These are phyloP conservation scores for Durotheca rogersii DNA, from an alignment of 495 filamentous ascomycete genomes.

Conservation along the genomic window DNA sequence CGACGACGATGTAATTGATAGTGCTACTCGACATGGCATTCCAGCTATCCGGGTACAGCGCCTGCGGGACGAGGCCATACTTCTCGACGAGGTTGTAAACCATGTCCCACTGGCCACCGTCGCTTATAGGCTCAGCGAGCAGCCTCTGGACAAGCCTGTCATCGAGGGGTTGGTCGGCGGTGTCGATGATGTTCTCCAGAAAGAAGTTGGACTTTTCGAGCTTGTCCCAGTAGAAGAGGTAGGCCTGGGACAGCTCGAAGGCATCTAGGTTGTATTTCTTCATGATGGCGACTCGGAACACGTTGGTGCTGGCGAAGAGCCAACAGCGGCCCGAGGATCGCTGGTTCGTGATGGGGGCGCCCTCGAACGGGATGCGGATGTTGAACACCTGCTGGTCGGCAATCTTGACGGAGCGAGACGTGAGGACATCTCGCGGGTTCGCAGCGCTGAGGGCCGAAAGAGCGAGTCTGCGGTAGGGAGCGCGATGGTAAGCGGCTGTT, in stretches of 20 bases:
- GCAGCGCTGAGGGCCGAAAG: slow-evolving; percentile 64
- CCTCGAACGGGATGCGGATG: slow-evolving; percentile 77
- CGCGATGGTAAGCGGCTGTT: neutral
- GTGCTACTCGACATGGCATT: slow-evolving; percentile 67
- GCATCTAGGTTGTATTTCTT: slow-evolving; percentile 70
- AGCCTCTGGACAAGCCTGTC: slow-evolving; percentile 67
- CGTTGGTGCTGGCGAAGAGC: slow-evolving; percentile 85
- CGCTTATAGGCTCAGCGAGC: slow-evolving; percentile 64
- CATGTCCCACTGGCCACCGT: slow-evolving; percentile 95
- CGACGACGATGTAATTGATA: slow-evolving; percentile 76
- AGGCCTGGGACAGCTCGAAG: slow-evolving; percentile 82
- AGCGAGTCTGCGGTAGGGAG: slow-evolving; percentile 51
- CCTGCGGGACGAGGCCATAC: slow-evolving; percentile 80
- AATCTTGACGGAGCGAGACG: slow-evolving; percentile 55
- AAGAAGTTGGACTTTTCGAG: slow-evolving; percentile 90
- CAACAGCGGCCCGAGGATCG: slow-evolving; percentile 77
- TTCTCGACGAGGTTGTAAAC: slow-evolving; percentile 80
- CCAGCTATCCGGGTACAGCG: slow-evolving; percentile 75
- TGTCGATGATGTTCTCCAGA: slow-evolving; percentile 77
- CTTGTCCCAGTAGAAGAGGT: slow-evolving; percentile 95
- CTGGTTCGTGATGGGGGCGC: slow-evolving; percentile 82
- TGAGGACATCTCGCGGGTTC: slow-evolving; percentile 55
- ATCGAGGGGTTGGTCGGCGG: slow-evolving; percentile 65
- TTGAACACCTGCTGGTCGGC: slow-evolving; percentile 79
- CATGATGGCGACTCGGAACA: slow-evolving; percentile 83